phyloP scores from a whole-genome alignment of 2,329 filamentous ascomycete species.

The Helicocarpus griseus region DNA sequence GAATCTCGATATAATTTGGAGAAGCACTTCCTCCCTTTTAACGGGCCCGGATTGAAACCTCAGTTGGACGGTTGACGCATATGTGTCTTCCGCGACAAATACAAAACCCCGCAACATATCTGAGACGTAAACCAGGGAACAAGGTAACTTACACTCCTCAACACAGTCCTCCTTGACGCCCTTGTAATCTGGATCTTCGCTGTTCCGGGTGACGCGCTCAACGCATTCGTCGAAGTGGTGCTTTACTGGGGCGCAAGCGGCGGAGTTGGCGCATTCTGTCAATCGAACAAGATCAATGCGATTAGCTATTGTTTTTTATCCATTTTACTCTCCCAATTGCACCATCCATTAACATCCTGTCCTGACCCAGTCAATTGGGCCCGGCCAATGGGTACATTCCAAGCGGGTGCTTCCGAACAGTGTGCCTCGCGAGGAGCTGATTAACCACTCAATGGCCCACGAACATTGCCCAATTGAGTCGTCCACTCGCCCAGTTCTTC shows the following conservation, averaged over 20 bases:
- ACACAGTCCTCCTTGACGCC: conserved; percentile 87
- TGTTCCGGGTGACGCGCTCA: conserved; percentile 69
- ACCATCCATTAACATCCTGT: background rate
- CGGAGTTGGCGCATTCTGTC: conserved; percentile 78
- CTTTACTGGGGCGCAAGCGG: conserved; percentile 77
- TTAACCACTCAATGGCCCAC: background rate
- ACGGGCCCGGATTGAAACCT: background rate
- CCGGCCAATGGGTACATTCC: background rate
- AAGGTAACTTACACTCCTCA: conserved; percentile 78
- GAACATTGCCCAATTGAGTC: background rate
- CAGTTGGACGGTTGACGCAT: conserved; percentile 5
- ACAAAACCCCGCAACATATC: background rate
- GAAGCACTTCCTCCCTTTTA: too few species aligned
- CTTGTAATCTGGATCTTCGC: conserved; percentile 61
- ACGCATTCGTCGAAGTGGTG: conserved; percentile 98
- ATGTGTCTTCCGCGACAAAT: conserved; percentile 2
- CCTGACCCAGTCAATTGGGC: too few species aligned
- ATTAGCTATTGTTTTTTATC: background rate
- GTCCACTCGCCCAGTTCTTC: too few species aligned
- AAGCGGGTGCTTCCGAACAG: background rate
- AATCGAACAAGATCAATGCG: background rate
- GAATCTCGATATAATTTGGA: too few species aligned
- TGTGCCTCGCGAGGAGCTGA: background rate
- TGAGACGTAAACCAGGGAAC: background rate
- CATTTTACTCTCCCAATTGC: too few species aligned